Evolutionary conservation across 2,329 filamentous ascomycete species (phyloP).

Genomic region (Hymenoscyphus fructigenus): DNA sequence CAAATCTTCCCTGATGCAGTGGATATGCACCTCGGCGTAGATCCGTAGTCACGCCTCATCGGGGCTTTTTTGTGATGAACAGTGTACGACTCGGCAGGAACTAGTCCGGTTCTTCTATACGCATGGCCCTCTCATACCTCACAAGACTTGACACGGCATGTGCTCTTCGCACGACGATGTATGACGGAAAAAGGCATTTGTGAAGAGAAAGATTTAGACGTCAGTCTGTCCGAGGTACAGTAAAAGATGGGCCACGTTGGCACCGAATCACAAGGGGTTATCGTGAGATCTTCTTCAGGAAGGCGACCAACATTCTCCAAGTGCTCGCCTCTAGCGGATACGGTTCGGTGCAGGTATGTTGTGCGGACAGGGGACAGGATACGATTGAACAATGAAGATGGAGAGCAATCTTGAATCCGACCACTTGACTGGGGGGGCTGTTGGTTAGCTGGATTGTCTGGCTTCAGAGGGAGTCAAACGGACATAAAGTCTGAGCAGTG

Average conservation of each 20-base stretch:
- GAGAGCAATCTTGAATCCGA: background rate
- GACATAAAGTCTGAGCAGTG: constrained; percentile 13
- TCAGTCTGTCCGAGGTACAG: background rate
- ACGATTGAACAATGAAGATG: background rate
- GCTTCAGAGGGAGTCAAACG: constrained; percentile 2
- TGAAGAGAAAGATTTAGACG: background rate
- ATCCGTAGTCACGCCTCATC: constrained; percentile 1
- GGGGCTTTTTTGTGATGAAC: background rate
- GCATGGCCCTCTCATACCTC: constrained; percentile 1
- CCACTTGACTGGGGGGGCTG: background rate
- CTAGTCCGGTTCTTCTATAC: constrained; percentile 6
- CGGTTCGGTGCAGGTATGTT: constrained; percentile 2
- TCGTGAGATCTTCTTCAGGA: constrained; percentile 5
- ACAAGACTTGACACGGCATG: constrained; percentile 7
- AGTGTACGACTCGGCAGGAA: constrained; percentile 6
- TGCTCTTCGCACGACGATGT: constrained; percentile 4
- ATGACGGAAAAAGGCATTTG: constrained; percentile 1
- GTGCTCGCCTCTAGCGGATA: background rate
- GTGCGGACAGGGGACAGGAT: constrained; percentile 1
- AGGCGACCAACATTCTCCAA: background rate
- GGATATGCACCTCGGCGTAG: constrained; percentile 5
- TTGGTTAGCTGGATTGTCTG: background rate
- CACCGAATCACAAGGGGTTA: constrained; percentile 1
- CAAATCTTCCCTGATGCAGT: background rate
- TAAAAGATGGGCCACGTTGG: background rate